Base-by-base conservation (phyloP, 345 rosid genomes). In the Diplotaxis tenuifolia region DNA sequence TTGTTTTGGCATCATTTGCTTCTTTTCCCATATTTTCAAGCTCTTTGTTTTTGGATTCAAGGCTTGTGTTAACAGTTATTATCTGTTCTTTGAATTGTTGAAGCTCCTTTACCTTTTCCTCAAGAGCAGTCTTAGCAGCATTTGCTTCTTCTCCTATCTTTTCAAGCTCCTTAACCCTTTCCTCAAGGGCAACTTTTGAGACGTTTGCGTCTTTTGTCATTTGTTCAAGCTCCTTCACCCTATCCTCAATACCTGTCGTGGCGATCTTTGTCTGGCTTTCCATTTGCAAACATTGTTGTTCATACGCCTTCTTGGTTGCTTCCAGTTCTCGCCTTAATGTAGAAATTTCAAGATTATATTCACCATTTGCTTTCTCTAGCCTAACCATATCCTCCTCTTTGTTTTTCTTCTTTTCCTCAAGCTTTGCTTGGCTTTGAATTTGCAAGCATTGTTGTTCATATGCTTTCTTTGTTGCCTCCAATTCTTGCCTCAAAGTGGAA, bases 11-110 rank as follows among this genome's bases (percentile, higher is more conserved):
- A 83, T 9, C 70, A 66, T 78, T 47, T 63, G 86, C 76, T 67
- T 87, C 85, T 21, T 79, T 60, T 67, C 88, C 86, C 79, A 83
- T 71, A 73, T 86, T 31, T 68, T 82, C 87, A 60, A 87, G 90
- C 73, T 86, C 89, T 73, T 60, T 59, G 42, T 82, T 21, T 73
- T 73, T 81, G 16, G 63, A 79, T 78, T 81, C 81, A 56, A 83
- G 84, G 31, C 69, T 75, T 27, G 45, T 69, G 74, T 67, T 75
- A 38, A 75, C 78, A 23, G 63, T 72, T 66, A 83, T 71, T 8
- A 85, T 75, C 67, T 88, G 85, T 28, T 69, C 40, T 74, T 87
- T 89, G 60, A 27, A 65, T 28, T 56, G 65, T 42, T 73, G 66
- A 73, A 73, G 77, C 50, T 73, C 77, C 50, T 73, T 47, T 5